Evolutionary conservation across 2,329 filamentous ascomycete genomes (phyloP), one percentile per base, ranked within the genome.

Genomic region (Huntiella moniliformis): DNA sequence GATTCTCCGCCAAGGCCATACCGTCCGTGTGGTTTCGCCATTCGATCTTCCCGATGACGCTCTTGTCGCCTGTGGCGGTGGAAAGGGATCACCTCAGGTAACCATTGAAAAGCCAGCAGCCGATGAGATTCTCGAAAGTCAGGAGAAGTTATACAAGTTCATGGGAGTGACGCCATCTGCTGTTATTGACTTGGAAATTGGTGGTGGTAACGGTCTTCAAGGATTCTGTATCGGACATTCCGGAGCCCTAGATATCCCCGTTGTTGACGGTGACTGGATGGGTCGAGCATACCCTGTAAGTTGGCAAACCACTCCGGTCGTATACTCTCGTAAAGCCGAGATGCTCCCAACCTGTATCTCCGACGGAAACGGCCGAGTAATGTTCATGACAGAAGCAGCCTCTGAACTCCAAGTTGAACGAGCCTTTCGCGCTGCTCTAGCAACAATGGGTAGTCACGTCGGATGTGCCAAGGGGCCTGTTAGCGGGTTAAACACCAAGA

Each of bases 161-260:
- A 66, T 69, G 32, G 61, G 68, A 41, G 59, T 63, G 34, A 55
- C 58, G 12, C 55, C 56, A 1, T 66, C 71, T 16, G 70, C 74
- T 34, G 69, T 79, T 50, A 72, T 80, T 50, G 67, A 72, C 1
- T 57, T 79, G 8, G 77, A 81, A 53, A 77, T 81, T 45, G 77
- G 77, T n/a, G 77, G 77, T 5, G 68, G 67, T 4, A 81, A 81
- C 51, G 75, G 76, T 0, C 60, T 79, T 6, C 67, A 74, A 51
- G 67, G 69, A 6, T 61, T 78, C 58, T 63, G 74, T 3, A 57
- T 76, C 4, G 73, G 73, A 4, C 68, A 70, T 0, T 68, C 66
- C 44, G 60, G 61, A 1, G 66, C 69, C 50, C 68, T 75, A 56
- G 58, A 70, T 46, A 51, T 70, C 1, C 68, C 69, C 0, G 63